phyloP scores from a whole-genome alignment of 352 stramenopile genomes.

The Phytophthora pini region DNA sequence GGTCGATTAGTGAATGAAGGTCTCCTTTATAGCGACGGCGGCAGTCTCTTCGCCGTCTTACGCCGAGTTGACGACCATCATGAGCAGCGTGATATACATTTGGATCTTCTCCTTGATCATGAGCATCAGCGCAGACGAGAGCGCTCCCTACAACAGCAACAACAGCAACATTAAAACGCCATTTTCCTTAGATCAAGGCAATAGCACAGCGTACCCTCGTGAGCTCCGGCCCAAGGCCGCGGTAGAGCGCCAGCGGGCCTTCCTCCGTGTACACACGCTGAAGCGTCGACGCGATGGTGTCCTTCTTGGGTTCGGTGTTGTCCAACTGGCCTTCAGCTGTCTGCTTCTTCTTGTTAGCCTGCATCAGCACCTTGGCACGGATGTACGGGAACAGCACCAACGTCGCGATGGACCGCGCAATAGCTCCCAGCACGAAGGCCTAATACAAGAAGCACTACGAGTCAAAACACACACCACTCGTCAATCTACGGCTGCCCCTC shows the following conservation, averaged over 20 bases:
- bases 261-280: constrained; percentile 85
- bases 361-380: constrained; percentile 95
- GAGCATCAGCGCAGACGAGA: constrained; percentile 96
- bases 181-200: not conserved
- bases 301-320: constrained; percentile 51
- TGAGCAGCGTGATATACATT: constrained; percentile 84
- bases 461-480: not conserved
- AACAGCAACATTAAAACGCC: not conserved
- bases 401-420: constrained; percentile 94
- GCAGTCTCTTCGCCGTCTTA: constrained; percentile 11
- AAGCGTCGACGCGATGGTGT: constrained; percentile 82
- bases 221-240: constrained; percentile 94
- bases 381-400: constrained; percentile 97
- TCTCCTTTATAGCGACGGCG: constrained; percentile 3
- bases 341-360: constrained; percentile 86
- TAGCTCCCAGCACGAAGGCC: constrained; percentile 95
- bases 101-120: constrained; percentile 99
- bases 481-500: not conserved
- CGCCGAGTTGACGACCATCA: constrained; percentile 67
- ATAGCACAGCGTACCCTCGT: constrained; percentile 65
- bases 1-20: constrained; percentile 18
- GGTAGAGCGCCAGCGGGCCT: constrained; percentile 91
- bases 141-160: constrained; percentile 79
- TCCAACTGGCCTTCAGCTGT: constrained; percentile 13
- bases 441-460: constrained; percentile 38